These are phyloP conservation scores for Fusarium burgessii DNA, from an alignment of 2,329 filamentous ascomycete genomes.

Conservation along the genomic window DNA sequence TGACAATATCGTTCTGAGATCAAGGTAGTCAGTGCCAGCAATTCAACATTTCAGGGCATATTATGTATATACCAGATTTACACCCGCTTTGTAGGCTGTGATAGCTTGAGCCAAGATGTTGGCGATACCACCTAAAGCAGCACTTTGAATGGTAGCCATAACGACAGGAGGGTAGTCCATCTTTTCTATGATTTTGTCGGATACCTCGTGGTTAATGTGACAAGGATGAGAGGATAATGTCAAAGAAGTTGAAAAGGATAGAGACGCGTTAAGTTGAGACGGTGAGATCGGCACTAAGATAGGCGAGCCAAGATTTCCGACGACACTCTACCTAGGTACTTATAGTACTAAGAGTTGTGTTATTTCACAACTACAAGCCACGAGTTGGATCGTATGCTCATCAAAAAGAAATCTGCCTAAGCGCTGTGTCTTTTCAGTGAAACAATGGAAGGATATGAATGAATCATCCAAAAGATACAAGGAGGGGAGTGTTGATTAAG, in stretches of 20 bases:
- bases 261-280: slow-evolving; percentile 26
- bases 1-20: slow-evolving; percentile 65
- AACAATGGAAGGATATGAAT: background rate
- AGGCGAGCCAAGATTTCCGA: slow-evolving; percentile 21
- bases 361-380: background rate
- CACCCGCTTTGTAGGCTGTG: slow-evolving; percentile 69
- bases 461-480: background rate
- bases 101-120: slow-evolving; percentile 81
- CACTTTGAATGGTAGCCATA: slow-evolving; percentile 73
- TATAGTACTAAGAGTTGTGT: background rate
- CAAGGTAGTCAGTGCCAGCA: background rate
- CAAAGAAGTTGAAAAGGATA: background rate
- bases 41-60: background rate
- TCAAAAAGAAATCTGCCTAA: background rate
- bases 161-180: slow-evolving; percentile 63
- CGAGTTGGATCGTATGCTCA: background rate
- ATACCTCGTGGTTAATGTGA: background rate
- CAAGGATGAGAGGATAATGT: background rate
- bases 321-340: background rate
- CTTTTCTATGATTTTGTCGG: background rate
- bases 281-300: slow-evolving; percentile 31
- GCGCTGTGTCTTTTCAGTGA: background rate
- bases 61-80: slow-evolving; percentile 52
- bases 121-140: slow-evolving; percentile 73
- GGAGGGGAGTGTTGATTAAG: background rate